A percentile compares a stretch with the other conserved stretches of the same genome.
Evolutionary conservation across 2,329 filamentous ascomycete genomes (phyloP).

Genomic region (Apiospora aurea): DNA sequence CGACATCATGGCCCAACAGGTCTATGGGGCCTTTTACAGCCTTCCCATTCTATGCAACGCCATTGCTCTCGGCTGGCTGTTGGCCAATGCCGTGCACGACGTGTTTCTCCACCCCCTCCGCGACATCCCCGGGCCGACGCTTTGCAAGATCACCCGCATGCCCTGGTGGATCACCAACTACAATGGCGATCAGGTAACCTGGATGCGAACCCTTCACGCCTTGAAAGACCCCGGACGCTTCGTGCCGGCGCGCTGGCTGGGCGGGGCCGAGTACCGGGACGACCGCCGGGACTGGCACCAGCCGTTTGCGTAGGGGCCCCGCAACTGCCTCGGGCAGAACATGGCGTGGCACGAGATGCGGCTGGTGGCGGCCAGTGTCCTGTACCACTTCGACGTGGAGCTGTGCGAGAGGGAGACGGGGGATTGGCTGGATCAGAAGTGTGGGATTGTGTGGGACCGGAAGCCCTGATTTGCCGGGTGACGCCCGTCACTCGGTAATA

Average conservation of each 20-base stretch:
- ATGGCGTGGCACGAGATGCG: slow-evolving; percentile 30
- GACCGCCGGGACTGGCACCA: slow-evolving; percentile 31
- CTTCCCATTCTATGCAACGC: too few species aligned
- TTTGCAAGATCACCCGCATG: slow-evolving; percentile 31
- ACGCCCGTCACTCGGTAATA: neutral
- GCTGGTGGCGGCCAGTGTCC: slow-evolving; percentile 22
- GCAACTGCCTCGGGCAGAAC: slow-evolving; percentile 36
- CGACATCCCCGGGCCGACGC: neutral
- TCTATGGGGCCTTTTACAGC: neutral
- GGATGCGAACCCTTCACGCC: slow-evolving; percentile 34
- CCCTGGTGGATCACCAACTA: slow-evolving; percentile 35
- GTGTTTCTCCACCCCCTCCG: neutral
- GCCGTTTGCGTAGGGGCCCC: slow-evolving; percentile 32
- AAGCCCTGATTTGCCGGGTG: slow-evolving; percentile 13
- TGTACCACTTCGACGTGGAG: slow-evolving; percentile 29
- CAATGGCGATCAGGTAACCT: slow-evolving; percentile 32
- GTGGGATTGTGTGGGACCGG: slow-evolving; percentile 26
- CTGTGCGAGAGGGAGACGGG: slow-evolving; percentile 25
- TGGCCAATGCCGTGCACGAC: neutral
- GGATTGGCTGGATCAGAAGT: slow-evolving; percentile 28
- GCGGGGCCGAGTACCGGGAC: slow-evolving; percentile 31
- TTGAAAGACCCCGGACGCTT: slow-evolving; percentile 31
- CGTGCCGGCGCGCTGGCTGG: slow-evolving; percentile 34
- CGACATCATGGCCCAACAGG: neutral
- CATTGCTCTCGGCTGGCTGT: neutral